Base-by-base conservation (phyloP, 805 yeast species). In the Wickerhamiella slavikovae region DNA sequence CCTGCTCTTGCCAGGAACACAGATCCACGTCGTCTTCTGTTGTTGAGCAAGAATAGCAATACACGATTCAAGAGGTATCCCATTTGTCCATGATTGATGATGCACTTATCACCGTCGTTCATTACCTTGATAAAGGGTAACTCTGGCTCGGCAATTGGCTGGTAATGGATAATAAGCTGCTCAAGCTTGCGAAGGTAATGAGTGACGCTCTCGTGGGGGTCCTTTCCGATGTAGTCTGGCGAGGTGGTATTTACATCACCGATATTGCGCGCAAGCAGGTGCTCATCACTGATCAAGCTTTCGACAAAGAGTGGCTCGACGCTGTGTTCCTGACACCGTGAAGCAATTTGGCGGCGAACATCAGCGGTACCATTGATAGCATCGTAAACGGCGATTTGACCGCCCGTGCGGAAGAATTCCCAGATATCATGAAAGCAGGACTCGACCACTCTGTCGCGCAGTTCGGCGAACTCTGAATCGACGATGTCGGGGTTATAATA, bases 371-470 rank as follows among this genome's bases (percentile, higher is more conserved):
- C 93, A 48, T 89, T 89, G 29, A 89, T 76, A 0, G 96, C 96
- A 52, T 89, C 99, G 51, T 78, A 89, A 15, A 89, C 78, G 4
- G 93, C 98, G 19, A 89, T 79, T 54, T 89, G 98, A 8, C 96
- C 96, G 44, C 68, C 68, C 37, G 72, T 79, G 17, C 64, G 63
- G 37, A 66, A 64, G 50, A 79, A 80, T 15, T 58, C 55, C 32
- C 64, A 47, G 49, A 85, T 70, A 46, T 80, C 95, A 27, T 54
- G 54, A 22, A 76, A 49, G 41, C 91, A 79, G 23, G 66, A 62
- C 27, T 64, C 57, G 24, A 74, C 60, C 15, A 83, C 64, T 36
- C 61, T 54, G 23, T 60, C 58, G 29, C 92, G 66, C 29, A 70
- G 54, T 27, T 53, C 56, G 12, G 56, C 52, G 4, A 71, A 73